Evolutionary conservation across 179 eudicot species (phyloP), one percentile per base, ranked within the genome.

Genomic region (Sideroxylon spinosum): DNA sequence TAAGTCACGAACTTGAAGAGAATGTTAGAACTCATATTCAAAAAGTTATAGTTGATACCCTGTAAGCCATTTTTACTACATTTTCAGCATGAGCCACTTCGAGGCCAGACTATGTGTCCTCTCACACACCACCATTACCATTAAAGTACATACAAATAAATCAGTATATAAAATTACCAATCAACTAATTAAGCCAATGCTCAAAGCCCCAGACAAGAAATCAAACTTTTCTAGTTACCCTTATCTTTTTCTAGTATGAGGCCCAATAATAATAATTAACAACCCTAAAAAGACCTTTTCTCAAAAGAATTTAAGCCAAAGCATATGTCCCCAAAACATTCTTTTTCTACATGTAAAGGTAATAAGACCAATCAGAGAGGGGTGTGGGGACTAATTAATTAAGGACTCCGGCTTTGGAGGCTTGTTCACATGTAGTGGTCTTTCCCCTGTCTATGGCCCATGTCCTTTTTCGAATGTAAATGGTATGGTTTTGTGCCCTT

Each of bases 281-380:
- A 71, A 71, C 28, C 60, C 61, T 25, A 25, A 50, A 26, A 25
- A 62, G 0, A 28, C 55, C 14, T 4, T 73, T 73, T 57, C 65
- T 73, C n/a, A 73, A 56, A 56, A 73, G 76, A 13, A 57, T 19
- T 73, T 73, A 48, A 56, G 26, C 25, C n/a, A 73, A 73, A 29
- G 64, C 19, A 13, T 56, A 10, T 73, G 28, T 73, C 65, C 49
- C 26, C 28, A 57, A 72, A 73, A 73, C 50, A 56, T 72, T 72
- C 75, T 73, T 73, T 57, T 3, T 37, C 44, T 56, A 9, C 25
- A 73, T 29, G 48, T 19, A 60, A 44, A 29, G 62, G 9, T 7
- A 25, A 48, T 37, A 19, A 17, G 53, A 20, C 48, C 14, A 49
- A 49, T 23, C 57, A 32, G 50, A 23, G 75, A 7, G 44, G 14